Percentiles rank a stretch among this genome's conserved stretches.
Evolutionary conservation across 2,329 filamentous ascomycete species (phyloP).

Genomic region (Mollisiaceae sp.): DNA sequence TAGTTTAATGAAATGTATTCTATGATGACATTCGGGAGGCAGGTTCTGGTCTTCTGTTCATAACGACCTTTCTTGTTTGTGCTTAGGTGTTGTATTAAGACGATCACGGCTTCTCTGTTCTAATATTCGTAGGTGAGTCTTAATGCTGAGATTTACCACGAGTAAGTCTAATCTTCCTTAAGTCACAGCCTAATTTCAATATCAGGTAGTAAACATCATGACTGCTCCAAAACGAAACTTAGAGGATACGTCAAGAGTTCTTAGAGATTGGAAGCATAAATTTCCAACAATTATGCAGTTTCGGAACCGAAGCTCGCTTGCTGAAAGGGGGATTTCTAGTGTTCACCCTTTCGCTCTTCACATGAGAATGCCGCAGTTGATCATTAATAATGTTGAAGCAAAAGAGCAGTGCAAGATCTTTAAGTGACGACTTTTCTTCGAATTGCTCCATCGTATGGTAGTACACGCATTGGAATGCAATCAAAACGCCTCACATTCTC

Average conservation of each 20-base stretch:
- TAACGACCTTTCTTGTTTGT: not conserved
- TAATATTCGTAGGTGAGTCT: not conserved
- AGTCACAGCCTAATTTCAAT: too few relatives aligned
- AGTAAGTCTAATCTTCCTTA: too few relatives aligned
- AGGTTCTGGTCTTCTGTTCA: not conserved
- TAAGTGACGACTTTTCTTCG: not conserved
- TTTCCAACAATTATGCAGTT: too few relatives aligned
- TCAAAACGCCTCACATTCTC: constrained; percentile 8
- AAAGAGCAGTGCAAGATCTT: not conserved
- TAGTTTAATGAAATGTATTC: constrained; percentile 28
- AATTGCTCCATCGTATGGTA: not conserved
- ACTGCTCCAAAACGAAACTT: too few relatives aligned
- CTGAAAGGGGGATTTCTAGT: not conserved
- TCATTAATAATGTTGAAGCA: not conserved
- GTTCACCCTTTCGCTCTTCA: not conserved
- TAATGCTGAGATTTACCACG: too few relatives aligned
- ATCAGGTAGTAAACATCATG: too few relatives aligned
- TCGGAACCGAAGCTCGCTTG: not conserved
- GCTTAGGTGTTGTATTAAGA: too few relatives aligned
- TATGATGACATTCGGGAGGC: constrained; percentile 14
- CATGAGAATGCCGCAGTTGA: not conserved
- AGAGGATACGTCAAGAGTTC: too few relatives aligned
- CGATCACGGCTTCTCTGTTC: not conserved
- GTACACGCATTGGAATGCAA: not conserved
- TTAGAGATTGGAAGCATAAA: too few relatives aligned